Base-by-base conservation (phyloP, 2,329 filamentous ascomycete genomes). In the Ascochyta koolunga region DNA sequence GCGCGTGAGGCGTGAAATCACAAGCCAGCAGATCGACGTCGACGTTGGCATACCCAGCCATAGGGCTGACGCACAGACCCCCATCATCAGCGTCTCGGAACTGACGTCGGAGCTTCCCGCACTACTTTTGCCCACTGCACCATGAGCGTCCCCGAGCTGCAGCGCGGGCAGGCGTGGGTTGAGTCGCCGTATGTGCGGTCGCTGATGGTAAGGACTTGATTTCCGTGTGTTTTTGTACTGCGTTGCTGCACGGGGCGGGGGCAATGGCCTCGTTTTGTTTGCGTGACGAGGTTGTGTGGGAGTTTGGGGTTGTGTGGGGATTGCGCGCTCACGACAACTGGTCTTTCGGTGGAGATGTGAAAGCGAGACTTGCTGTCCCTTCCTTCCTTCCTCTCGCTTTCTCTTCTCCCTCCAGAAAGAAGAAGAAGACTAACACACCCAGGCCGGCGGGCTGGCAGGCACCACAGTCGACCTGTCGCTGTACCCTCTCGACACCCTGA, bases 401-500 rank as follows among this genome's bases (percentile, higher is more conserved):
- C n/a, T n/a, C n/a, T n/a, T n/a, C n/a, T n/a, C n/a, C n/a, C n/a
- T n/a, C n/a, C n/a, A n/a, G n/a, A n/a, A n/a, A n/a, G n/a, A n/a
- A n/a, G n/a, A n/a, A n/a, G n/a, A n/a, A n/a, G n/a, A 32, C 52
- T 46, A 33, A 44, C 50, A 41, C 45, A 53, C 57, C 33, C 67
- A 89, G 82, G 91, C 95, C 65, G 95, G 95, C 75, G 95, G 88
- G 70, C 80, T 97, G 63, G 95, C 95, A 64, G 95, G 95, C 72
- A 95, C 95, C 41, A 96, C 93, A 13, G 95, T 98, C 76, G 95
- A 99, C 84, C 88, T 96, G 69, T 92, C 92, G 50, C 90, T 99
- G 72, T 99, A 90, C 81, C 95, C 95, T 0, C 91, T 99, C 82
- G 96, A 99, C 83, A 99, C 95, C 0, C 88, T 99, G 72, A 99